Percentiles rank a stretch among this genome's conserved stretches.
phyloP scores from a whole-genome alignment of 2,329 filamentous ascomycete species.

The Cadophora luteo-olivacea region DNA sequence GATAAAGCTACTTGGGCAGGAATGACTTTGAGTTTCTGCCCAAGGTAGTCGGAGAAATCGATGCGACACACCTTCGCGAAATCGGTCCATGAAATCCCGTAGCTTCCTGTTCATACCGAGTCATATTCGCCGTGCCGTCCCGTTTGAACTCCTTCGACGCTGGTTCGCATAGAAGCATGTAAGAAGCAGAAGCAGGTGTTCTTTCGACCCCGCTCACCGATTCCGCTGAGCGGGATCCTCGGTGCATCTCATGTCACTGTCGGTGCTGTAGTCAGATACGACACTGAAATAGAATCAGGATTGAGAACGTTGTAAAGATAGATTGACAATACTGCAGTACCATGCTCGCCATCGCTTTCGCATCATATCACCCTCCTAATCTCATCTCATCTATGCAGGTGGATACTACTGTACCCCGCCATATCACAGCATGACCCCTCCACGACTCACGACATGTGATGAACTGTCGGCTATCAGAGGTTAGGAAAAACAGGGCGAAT shows the following conservation, averaged over 20 bases:
- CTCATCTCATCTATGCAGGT: neutral
- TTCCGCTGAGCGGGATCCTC: neutral
- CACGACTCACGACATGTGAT: neutral
- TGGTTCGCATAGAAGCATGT: neutral
- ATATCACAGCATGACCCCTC: slow-evolving; percentile 18
- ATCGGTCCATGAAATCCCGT: neutral
- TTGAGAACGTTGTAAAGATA: neutral
- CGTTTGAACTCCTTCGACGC: neutral
- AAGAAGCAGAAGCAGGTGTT: neutral
- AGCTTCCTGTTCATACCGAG: neutral
- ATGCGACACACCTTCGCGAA: neutral
- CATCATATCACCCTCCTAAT: neutral
- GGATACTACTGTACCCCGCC: slow-evolving; percentile 17
- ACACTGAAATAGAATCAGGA: neutral
- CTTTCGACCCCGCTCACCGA: no score
- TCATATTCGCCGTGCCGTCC: slow-evolving; percentile 1
- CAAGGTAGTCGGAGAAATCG: neutral
- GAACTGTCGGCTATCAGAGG: neutral
- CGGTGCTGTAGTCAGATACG: slow-evolving; percentile 2
- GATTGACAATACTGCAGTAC: neutral
- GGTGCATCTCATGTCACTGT: neutral
- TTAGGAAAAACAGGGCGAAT: neutral
- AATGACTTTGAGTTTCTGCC: no score
- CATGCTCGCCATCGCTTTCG: neutral
- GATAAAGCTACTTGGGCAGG: no score